A percentile compares a stretch with the other conserved stretches of the same genome.
These are phyloP conservation scores for Mortierella sp. DNA, from an alignment of 371 early-diverging fungal species.

Conservation along the genomic window DNA sequence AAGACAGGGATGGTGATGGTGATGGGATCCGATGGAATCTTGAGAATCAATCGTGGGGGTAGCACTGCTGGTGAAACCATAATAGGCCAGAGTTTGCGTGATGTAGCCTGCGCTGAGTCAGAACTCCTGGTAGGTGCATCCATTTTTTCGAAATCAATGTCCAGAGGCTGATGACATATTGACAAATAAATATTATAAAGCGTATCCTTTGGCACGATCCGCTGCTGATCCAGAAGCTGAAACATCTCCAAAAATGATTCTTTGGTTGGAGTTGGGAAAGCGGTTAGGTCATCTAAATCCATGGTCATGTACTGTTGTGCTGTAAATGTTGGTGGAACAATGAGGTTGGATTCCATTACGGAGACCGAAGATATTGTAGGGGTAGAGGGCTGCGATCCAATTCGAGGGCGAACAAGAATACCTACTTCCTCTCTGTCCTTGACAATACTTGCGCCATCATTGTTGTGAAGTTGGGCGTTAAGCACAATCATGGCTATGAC, in stretches of 20 bases:
- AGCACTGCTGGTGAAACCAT: constrained; percentile 54
- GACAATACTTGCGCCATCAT: constrained; percentile 61
- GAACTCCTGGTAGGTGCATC: constrained; percentile 4
- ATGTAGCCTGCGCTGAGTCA: constrained; percentile 1
- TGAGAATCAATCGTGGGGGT: constrained; percentile 73
- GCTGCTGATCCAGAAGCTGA: constrained; percentile 51
- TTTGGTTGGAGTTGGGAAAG: constrained; percentile 38
- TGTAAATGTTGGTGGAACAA: constrained; percentile 12
- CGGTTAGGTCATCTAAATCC: constrained; percentile 44
- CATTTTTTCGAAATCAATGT: constrained; percentile 37
- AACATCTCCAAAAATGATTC: constrained; percentile 53
- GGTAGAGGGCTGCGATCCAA: constrained; percentile 47
- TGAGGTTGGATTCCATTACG: constrained; percentile 33
- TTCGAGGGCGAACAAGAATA: constrained; percentile 43
- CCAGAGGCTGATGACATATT: constrained; percentile 45
- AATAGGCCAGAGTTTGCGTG: constrained; percentile 41
- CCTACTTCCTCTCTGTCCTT: constrained; percentile 50
- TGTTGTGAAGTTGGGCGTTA: constrained; percentile 90
- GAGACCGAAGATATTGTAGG: constrained; percentile 50
- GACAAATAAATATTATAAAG: constrained; percentile 42
- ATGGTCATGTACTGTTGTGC: constrained; percentile 28
- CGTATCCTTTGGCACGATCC: constrained; percentile 43
- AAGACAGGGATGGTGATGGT: constrained; percentile 71
- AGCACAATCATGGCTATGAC: constrained; percentile 88
- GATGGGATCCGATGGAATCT: constrained; percentile 69